Percentiles rank a stretch among this genome's conserved stretches.
Conservation (phyloP, 1,284 basidiomycete genomes). For the Amylostereum areolatum region DNA sequence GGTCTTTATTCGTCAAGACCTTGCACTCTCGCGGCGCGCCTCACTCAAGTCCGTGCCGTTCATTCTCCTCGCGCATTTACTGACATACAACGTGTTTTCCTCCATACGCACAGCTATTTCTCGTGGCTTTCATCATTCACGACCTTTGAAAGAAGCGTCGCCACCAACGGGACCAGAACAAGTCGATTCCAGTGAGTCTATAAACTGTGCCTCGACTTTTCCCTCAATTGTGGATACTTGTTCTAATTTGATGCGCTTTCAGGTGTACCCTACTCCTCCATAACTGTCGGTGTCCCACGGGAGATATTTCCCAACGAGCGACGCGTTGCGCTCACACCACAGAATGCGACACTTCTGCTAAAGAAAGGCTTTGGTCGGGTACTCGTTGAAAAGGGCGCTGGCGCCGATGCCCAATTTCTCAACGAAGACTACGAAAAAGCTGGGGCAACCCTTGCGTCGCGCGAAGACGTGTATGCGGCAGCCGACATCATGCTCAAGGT, state of each 20-base stretch:
- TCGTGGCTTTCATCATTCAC: slow-evolving; percentile 5
- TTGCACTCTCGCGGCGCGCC: too few species aligned
- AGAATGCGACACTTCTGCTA: slow-evolving; percentile 63
- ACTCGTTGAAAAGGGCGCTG: slow-evolving; percentile 69
- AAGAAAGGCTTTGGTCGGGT: slow-evolving; percentile 78
- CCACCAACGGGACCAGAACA: background rate
- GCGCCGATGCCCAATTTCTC: slow-evolving; percentile 66
- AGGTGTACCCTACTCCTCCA: slow-evolving; percentile 65
- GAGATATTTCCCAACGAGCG: slow-evolving; percentile 73
- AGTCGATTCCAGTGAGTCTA: slow-evolving; percentile 10
- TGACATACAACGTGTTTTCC: too few species aligned
- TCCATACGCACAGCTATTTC: too few species aligned
- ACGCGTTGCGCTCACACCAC: slow-evolving; percentile 74
- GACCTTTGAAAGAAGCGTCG: slow-evolving; percentile 1
- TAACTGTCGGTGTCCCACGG: slow-evolving; percentile 73
- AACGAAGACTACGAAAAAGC: slow-evolving; percentile 73
- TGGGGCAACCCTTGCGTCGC: slow-evolving; percentile 68
- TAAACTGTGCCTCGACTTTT: background rate
- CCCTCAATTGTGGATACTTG: background rate
- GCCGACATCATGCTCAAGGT: slow-evolving; percentile 82
- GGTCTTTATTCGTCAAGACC: too few species aligned
- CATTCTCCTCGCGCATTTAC: too few species aligned
- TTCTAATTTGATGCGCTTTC: slow-evolving; percentile 3
- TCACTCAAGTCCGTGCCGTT: too few species aligned
- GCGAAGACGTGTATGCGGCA: slow-evolving; percentile 53